Percentiles rank a stretch among this genome's conserved stretches.
Evolutionary conservation across 495 filamentous ascomycete genomes (phyloP).

Genomic region (Tuber calosporum): DNA sequence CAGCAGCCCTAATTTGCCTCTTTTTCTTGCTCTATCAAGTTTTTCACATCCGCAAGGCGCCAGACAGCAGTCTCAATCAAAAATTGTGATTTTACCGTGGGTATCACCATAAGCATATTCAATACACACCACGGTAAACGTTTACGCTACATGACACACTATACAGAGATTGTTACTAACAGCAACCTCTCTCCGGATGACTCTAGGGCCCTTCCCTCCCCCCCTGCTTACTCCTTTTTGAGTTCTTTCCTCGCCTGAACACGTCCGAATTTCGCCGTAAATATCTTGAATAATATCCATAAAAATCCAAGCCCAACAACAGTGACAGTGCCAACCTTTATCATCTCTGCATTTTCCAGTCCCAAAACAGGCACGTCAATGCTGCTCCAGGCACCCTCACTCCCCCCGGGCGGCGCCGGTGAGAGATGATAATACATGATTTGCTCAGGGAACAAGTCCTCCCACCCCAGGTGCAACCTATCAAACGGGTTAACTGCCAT

Average conservation of each 20-base stretch:
- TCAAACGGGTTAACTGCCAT: conserved; percentile 83
- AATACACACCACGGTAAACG: not conserved
- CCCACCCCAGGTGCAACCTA: conserved; percentile 72
- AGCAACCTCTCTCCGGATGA: not conserved
- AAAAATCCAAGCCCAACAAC: conserved; percentile 64
- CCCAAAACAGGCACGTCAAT: conserved; percentile 67
- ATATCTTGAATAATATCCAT: conserved; percentile 66
- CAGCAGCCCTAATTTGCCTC: too few relatives aligned
- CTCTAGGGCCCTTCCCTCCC: conserved; percentile 12
- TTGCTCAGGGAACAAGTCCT: conserved; percentile 67
- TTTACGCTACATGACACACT: not conserved
- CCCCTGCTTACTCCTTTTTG: conserved; percentile 13
- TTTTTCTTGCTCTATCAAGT: not conserved
- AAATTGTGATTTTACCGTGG: not conserved
- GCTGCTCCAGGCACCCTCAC: conserved; percentile 17
- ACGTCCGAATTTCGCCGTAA: conserved; percentile 29
- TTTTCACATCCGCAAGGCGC: not conserved
- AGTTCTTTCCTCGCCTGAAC: conserved; percentile 7
- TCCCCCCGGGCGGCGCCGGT: conserved; percentile 45
- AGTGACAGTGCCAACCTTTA: conserved; percentile 64
- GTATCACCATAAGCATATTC: not conserved
- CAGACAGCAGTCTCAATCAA: not conserved
- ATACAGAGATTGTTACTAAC: not conserved
- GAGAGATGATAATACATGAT: conserved; percentile 83
- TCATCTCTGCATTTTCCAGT: conserved; percentile 50